These are phyloP conservation scores for Sphagnum magellanicum DNA, from an alignment of 228 moss, liverwort and hornwort species.

Conservation along the genomic window DNA sequence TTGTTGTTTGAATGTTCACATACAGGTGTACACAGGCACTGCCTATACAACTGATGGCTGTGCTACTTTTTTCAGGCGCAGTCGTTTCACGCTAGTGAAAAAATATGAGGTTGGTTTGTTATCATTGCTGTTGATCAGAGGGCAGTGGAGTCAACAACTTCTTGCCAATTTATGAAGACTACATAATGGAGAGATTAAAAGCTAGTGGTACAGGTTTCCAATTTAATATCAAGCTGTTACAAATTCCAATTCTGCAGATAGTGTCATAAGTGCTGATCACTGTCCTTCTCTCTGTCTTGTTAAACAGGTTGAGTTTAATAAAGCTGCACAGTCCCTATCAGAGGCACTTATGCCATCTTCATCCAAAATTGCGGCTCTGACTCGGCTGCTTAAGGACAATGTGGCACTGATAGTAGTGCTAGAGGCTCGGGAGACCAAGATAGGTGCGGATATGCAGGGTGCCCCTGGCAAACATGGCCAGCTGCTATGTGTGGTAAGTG, in stretches of 20 bases:
- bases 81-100: slow-evolving; percentile 91
- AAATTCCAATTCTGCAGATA: not conserved
- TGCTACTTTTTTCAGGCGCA: slow-evolving; percentile 91
- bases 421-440: slow-evolving; percentile 83
- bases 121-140: not conserved
- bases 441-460: slow-evolving; percentile 59
- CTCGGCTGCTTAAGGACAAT: slow-evolving; percentile 94
- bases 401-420: slow-evolving; percentile 94
- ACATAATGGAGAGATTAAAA: not conserved
- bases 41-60: slow-evolving; percentile 93
- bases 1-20: not conserved
- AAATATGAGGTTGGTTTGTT: slow-evolving; percentile 72
- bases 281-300: not conserved
- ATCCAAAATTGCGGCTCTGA: slow-evolving; percentile 85
- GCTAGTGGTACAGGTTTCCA: not conserved
- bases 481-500: slow-evolving; percentile 84
- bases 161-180: not conserved
- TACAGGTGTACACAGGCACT: slow-evolving; percentile 83
- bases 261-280: not conserved
- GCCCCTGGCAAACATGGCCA: slow-evolving; percentile 81
- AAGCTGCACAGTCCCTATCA: slow-evolving; percentile 91
- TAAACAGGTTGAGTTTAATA: slow-evolving; percentile 91
- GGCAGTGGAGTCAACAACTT: not conserved
- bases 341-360: slow-evolving; percentile 76
- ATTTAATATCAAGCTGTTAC: not conserved